phyloP scores from a whole-genome alignment of 2,329 filamentous ascomycete species.

The Dothistroma septosporum region DNA sequence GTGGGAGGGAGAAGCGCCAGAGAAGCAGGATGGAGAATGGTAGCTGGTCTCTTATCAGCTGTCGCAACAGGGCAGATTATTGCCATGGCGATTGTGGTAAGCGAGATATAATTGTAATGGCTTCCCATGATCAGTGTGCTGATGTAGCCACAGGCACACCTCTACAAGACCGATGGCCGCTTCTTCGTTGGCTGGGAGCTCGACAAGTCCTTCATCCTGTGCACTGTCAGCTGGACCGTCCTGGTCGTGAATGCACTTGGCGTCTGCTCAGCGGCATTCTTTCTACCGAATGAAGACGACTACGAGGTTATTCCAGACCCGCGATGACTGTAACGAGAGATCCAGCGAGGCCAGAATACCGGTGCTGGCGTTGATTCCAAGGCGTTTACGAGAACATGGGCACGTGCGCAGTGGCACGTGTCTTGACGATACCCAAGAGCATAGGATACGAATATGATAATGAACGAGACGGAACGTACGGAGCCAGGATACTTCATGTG shows the following conservation, averaged over 20 bases:
- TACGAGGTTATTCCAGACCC: constrained; percentile 65
- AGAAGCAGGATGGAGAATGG: constrained; percentile 76
- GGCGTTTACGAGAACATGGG: not conserved
- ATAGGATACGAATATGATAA: not conserved
- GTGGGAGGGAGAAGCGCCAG: constrained; percentile 74
- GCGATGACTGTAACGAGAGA: not conserved
- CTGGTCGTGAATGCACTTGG: constrained; percentile 52
- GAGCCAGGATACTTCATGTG: not conserved
- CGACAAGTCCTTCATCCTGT: constrained; percentile 72
- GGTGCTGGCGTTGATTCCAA: not conserved
- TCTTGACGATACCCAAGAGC: constrained; percentile 7
- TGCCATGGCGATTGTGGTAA: constrained; percentile 78
- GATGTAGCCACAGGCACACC: constrained; percentile 22
- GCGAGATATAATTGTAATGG: constrained; percentile 31
- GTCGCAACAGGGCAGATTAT: constrained; percentile 67
- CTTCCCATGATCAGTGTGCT: not conserved
- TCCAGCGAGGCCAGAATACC: not conserved
- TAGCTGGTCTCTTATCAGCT: constrained; percentile 61
- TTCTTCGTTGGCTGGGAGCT: constrained; percentile 81
- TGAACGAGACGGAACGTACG: not conserved
- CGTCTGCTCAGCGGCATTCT: constrained; percentile 62
- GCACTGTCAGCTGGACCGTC: constrained; percentile 57
- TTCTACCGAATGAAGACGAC: constrained; percentile 75
- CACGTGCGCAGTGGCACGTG: not conserved
- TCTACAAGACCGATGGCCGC: constrained; percentile 76